Percentiles rank a stretch among this genome's conserved stretches.
phyloP scores from a whole-genome alignment of 1,139 yeast species.

The Arxiozyma telluris region DNA sequence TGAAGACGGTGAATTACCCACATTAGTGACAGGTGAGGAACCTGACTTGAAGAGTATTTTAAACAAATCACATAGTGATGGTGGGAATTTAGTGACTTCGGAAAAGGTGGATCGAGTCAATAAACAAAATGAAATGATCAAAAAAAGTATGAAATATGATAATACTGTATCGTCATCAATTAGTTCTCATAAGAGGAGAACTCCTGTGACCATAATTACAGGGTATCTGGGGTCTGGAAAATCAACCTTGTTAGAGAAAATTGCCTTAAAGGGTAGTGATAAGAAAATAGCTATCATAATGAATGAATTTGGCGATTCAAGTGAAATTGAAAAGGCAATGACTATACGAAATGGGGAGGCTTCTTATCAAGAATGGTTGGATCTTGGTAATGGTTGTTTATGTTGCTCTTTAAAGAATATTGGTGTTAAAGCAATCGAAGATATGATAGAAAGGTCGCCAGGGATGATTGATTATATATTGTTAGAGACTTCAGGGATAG shows the following conservation, averaged over 20 bases:
- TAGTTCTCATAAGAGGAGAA: slow-evolving; percentile 37
- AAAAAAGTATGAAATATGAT: slow-evolving; percentile 11
- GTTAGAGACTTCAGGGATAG: slow-evolving; percentile 94
- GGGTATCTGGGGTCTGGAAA: slow-evolving; percentile 96
- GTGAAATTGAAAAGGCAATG: slow-evolving; percentile 80
- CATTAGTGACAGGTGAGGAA: slow-evolving; percentile 38
- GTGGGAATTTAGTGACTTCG: slow-evolving; percentile 26
- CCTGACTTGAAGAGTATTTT: slow-evolving; percentile 23
- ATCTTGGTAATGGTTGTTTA: slow-evolving; percentile 89
- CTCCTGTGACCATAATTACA: slow-evolving; percentile 87
- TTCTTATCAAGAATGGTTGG: slow-evolving; percentile 86
- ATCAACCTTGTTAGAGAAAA: slow-evolving; percentile 67
- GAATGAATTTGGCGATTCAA: slow-evolving; percentile 84
- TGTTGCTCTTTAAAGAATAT: slow-evolving; percentile 94
- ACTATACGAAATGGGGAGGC: slow-evolving; percentile 60
- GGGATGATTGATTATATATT: slow-evolving; percentile 78
- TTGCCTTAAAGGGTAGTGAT: neutral
- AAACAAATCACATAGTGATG: slow-evolving; percentile 20
- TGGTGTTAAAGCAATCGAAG: slow-evolving; percentile 91
- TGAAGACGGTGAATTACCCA: slow-evolving; percentile 44
- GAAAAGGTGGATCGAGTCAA: slow-evolving; percentile 26
- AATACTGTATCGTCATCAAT: neutral
- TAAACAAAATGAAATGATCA: slow-evolving; percentile 17
- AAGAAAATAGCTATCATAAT: slow-evolving; percentile 70
- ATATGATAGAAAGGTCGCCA: slow-evolving; percentile 63